These are phyloP conservation scores for Chlamydomonas sphaeroides DNA, from an alignment of 139 green algal genomes.

Conservation along the genomic window DNA sequence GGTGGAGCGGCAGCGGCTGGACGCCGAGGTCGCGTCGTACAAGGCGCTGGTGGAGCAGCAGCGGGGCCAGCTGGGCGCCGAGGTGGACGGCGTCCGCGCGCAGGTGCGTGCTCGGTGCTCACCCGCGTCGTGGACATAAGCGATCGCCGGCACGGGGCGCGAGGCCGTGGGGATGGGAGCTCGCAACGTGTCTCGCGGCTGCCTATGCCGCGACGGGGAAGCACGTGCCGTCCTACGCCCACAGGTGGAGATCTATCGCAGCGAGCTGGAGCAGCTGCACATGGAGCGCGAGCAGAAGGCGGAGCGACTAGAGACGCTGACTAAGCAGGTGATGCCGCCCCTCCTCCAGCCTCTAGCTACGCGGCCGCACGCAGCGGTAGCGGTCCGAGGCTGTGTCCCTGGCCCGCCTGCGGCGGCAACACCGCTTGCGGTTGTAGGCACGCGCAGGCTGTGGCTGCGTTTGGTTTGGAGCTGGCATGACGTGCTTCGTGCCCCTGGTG, in stretches of 20 bases:
- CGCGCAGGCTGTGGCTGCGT: no score
- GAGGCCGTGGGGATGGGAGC: neutral
- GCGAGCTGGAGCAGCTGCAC: slow-evolving; percentile 19
- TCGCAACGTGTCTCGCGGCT: no score
- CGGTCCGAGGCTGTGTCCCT: no score
- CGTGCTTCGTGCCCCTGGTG: no score
- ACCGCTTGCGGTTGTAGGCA: no score
- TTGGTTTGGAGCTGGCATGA: no score
- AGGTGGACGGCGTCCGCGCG: slow-evolving; percentile 2
- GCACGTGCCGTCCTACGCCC: no score
- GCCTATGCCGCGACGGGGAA: no score
- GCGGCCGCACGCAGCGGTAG: no score
- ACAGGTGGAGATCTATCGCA: neutral
- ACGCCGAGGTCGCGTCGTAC: neutral
- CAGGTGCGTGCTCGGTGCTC: neutral
- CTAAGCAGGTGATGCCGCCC: slow-evolving; percentile 7
- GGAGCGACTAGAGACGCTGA: neutral
- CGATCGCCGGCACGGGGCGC: neutral
- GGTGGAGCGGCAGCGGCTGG: neutral
- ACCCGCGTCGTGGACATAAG: neutral
- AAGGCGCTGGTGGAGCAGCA: neutral
- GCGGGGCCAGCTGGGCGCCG: neutral
- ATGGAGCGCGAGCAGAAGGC: neutral
- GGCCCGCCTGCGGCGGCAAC: no score
- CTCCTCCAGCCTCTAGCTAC: no score